Conservation (phyloP, 495 filamentous ascomycete species). For the Cercophora scortea region DNA sequence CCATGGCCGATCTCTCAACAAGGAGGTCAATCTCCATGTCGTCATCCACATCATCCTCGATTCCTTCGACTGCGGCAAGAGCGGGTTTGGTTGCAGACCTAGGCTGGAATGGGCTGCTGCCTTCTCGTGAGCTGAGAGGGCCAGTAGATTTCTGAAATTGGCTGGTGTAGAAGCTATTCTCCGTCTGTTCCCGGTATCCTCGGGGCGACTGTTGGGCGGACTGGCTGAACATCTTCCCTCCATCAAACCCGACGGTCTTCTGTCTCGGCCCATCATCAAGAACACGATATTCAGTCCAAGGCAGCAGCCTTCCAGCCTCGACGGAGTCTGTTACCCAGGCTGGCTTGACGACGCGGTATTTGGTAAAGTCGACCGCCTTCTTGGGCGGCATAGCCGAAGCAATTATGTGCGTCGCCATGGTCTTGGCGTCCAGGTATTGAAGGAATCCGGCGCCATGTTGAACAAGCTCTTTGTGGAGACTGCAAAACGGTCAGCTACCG, state of each 20-base stretch:
- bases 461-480: conserved; percentile 74
- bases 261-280: conserved; percentile 74
- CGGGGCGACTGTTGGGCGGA: conserved; percentile 32
- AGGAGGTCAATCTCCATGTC: conserved; percentile 14
- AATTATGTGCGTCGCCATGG: conserved; percentile 89
- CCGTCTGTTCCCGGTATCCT: conserved; percentile 68
- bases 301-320: conserved; percentile 65
- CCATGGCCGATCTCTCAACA: background rate
- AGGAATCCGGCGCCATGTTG: conserved; percentile 87
- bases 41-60: conserved; percentile 11
- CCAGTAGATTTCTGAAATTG: conserved; percentile 46
- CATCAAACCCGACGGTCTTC: conserved; percentile 60
- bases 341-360: conserved; percentile 91
- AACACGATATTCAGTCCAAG: conserved; percentile 77
- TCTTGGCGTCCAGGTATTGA: conserved; percentile 93
- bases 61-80: background rate
- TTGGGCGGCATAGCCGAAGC: conserved; percentile 84
- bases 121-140: background rate
- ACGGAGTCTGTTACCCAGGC: conserved; percentile 92
- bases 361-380: conserved; percentile 76
- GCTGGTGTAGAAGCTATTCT: conserved; percentile 68
- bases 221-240: conserved; percentile 61
- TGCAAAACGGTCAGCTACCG: conserved; percentile 1
- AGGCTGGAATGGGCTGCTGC: conserved; percentile 17
- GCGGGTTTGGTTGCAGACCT: conserved; percentile 7